A percentile compares a stretch with the other conserved stretches of the same genome.
Conservation (phyloP, 139 green algal species). For the Ostreobium quekettii region DNA sequence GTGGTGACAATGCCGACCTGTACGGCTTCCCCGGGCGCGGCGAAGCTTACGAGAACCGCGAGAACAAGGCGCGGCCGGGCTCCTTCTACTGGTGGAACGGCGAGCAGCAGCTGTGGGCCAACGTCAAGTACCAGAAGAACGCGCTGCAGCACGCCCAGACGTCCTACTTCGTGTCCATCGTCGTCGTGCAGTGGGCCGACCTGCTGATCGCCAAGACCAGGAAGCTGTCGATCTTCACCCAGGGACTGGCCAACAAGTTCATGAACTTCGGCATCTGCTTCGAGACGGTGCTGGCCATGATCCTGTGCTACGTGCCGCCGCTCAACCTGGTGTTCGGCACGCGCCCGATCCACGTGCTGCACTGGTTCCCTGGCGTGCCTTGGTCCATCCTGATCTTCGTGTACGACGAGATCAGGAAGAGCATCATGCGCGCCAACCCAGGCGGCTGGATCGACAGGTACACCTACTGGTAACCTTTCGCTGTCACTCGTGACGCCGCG, state of each 20-base stretch:
- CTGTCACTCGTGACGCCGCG: too few relatives aligned
- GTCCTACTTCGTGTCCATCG: conserved; percentile 64
- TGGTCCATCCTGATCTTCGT: conserved; percentile 56
- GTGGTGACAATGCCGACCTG: neutral
- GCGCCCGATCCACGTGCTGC: conserved; percentile 45
- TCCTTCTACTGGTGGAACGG: conserved; percentile 57
- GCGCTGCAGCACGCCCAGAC: conserved; percentile 54
- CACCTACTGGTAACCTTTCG: conserved; percentile 49
- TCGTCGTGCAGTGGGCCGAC: conserved; percentile 55
- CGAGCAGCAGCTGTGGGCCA: conserved; percentile 38
- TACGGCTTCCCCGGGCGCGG: conserved; percentile 45
- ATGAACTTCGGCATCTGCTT: conserved; percentile 59
- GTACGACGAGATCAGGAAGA: conserved; percentile 66
- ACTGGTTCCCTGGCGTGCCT: conserved; percentile 57
- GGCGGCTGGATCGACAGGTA: conserved; percentile 40
- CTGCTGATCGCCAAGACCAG: conserved; percentile 69
- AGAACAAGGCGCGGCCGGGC: conserved; percentile 22
- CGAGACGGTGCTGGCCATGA: conserved; percentile 42
- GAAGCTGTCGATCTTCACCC: conserved; percentile 53
- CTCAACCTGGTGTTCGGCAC: conserved; percentile 56
- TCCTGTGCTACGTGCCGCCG: conserved; percentile 54
- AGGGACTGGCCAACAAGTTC: conserved; percentile 49
- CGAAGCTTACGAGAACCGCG: neutral
- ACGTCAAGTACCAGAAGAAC: conserved; percentile 47
- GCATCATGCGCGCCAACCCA: conserved; percentile 42